Base-by-base conservation (phyloP, 371 early-diverging fungal species). In the Mortierella sp. region DNA sequence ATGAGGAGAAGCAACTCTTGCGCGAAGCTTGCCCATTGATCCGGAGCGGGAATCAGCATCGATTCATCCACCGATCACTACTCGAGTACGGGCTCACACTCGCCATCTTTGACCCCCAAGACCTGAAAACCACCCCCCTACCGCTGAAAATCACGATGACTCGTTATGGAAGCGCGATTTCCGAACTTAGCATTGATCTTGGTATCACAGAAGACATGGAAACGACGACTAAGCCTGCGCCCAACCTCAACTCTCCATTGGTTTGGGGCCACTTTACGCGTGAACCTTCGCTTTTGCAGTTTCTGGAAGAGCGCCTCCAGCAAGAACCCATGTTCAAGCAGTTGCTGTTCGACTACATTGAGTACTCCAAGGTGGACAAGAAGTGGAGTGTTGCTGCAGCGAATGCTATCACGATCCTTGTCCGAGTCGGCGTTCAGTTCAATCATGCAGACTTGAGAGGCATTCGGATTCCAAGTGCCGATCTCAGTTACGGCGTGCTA, bases 321-420 rank as follows among this genome's bases (percentile, higher is more conserved):
- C 27, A 39, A 10, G 50, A 58, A 3, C 3, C 48, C 2, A 1
- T 21, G 1, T 40, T 58, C 8, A 17, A 39, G 27, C 2, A 48
- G 1, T 50, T 24, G 21, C 29, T 58, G 3, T 16, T 49, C 6
- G 19, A 0, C 1, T 10, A 37, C 14, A 50, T 58, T 25, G 50
- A 58, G 41, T 28, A 5, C 3, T 58, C 59, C 1, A 58, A 58
- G 27, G 41, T 12, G 0, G 27, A 39, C 28, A 17, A 1, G 16
- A 12, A 14, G 10, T 24, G 13, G 25, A 4, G 25, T 28, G 5
- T 29, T 12, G 50, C 50, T 0, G 50, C 50, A 25, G 50, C 59
- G 0, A 58, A 58, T 39, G 50, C 59, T 7, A 58, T 58, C 19
- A 49, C 59, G 27, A 58, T 58, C n/a, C n/a, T n/a, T n/a, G n/a